Conservation (phyloP, 208 protist genomes). For the Lotmaria passim region DNA sequence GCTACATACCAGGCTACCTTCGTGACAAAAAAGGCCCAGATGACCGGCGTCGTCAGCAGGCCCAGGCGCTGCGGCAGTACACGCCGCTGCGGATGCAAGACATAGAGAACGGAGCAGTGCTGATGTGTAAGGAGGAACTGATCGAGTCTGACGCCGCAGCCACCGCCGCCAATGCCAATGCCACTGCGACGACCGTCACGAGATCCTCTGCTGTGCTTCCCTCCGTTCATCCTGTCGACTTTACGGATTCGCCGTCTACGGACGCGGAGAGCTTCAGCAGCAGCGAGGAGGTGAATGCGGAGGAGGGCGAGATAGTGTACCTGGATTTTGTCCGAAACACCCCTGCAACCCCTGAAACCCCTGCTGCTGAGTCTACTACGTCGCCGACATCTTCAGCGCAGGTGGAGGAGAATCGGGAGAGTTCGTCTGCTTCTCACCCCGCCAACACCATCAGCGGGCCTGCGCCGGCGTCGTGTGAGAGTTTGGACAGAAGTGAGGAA, state of each 20-base stretch:
- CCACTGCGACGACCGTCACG: background rate
- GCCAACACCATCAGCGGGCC: background rate
- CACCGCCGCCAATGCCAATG: background rate
- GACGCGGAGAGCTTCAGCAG: background rate
- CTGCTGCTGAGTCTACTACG: background rate
- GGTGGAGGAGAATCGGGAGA: background rate
- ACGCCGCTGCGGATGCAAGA: conserved; percentile 33
- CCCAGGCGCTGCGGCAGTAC: conserved; percentile 1
- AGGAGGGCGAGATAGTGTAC: conserved; percentile 17
- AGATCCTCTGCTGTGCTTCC: background rate
- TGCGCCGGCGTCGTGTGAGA: background rate
- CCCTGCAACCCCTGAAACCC: background rate
- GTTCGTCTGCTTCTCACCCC: background rate
- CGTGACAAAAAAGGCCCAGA: conserved; percentile 49
- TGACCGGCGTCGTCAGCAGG: conserved; percentile 32
- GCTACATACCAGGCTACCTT: conserved; percentile 45
- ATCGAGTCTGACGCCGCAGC: background rate
- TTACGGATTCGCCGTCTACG: background rate
- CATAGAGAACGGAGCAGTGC: conserved; percentile 1
- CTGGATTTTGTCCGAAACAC: conserved; percentile 26
- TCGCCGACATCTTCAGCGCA: too few species aligned
- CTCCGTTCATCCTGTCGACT: background rate
- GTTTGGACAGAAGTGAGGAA: background rate
- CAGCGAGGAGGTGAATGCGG: background rate
- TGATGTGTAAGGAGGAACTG: conserved; percentile 33